phyloP scores from a whole-genome alignment of 2,329 filamentous ascomycete species.

The Nemania diffusa region DNA sequence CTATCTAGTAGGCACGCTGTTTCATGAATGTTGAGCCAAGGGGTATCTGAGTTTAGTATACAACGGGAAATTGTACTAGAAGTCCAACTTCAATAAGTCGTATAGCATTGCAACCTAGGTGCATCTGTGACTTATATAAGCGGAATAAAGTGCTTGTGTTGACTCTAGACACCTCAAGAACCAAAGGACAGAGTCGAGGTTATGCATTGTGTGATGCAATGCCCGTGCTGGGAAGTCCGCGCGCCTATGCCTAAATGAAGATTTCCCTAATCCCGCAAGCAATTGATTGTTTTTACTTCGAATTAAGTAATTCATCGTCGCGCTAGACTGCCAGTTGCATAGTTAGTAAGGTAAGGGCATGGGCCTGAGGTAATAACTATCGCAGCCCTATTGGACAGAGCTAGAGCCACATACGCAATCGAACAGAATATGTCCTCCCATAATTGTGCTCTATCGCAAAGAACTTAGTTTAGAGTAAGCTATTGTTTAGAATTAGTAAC shows the following conservation, averaged over 20 bases:
- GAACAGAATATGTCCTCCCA: neutral
- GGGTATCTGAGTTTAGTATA: constrained; percentile 18
- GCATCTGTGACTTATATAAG: neutral
- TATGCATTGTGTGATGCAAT: neutral
- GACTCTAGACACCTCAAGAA: neutral
- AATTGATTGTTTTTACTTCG: neutral
- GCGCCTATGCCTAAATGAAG: neutral
- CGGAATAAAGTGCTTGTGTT: neutral
- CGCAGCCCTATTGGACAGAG: neutral
- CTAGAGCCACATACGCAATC: neutral
- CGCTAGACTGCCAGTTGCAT: neutral
- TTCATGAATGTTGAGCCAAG: neutral
- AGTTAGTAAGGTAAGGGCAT: neutral
- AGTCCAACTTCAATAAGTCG: neutral
- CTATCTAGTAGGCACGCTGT: neutral
- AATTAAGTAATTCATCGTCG: neutral
- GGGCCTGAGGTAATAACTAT: neutral
- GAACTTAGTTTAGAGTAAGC: neutral
- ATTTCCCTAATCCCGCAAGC: neutral
- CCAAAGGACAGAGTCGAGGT: neutral
- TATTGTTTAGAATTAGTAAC: constrained; percentile 10
- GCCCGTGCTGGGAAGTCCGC: neutral
- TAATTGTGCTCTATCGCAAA: neutral
- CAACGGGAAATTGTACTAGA: neutral
- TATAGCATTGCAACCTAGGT: neutral